These are phyloP conservation scores for Blastobotrys serpentis DNA, from an alignment of 1,139 yeast genomes.

Conservation along the genomic window DNA sequence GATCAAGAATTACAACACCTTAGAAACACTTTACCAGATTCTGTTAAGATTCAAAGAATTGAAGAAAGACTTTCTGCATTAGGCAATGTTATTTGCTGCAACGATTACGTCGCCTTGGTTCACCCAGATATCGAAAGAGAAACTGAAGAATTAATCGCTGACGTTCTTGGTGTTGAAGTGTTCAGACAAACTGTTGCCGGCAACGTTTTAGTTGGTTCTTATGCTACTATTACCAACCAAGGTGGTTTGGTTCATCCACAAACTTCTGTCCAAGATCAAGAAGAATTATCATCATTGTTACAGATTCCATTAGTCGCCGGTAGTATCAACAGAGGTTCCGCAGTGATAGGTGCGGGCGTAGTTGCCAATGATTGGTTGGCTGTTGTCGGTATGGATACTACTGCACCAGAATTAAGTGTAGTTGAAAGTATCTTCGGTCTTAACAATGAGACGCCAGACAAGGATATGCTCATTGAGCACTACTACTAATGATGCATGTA, in stretches of 20 bases:
- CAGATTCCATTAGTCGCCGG: constrained; percentile 99
- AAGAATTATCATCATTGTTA: constrained; percentile 88
- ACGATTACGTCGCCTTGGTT: constrained; percentile 97
- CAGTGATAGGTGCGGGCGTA: constrained; percentile 98
- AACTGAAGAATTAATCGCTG: constrained; percentile 97
- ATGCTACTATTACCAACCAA: constrained; percentile 91
- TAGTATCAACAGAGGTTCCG: constrained; percentile 95
- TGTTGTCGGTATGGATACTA: constrained; percentile 94
- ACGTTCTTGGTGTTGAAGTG: constrained; percentile 98
- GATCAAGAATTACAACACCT: constrained; percentile 98
- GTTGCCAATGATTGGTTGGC: constrained; percentile 99
- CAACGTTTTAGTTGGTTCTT: constrained; percentile 94
- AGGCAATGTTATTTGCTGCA: constrained; percentile 98
- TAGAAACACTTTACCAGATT: constrained; percentile 95
- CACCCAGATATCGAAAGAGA: constrained; percentile 99
- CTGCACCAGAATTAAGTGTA: constrained; percentile 97
- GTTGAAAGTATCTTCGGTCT: constrained; percentile 83
- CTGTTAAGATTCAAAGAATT: constrained; percentile 93
- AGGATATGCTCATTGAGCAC: constrained; percentile 43
- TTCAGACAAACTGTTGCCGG: constrained; percentile 99
- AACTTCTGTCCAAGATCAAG: constrained; percentile 96
- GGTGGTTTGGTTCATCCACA: constrained; percentile 99
- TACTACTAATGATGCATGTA: constrained; percentile 28
- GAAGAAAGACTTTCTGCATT: constrained; percentile 96
- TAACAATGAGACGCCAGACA: constrained; percentile 42